Conservation (phyloP, 164 flowering plant genomes). For the Platanus orientalis region DNA sequence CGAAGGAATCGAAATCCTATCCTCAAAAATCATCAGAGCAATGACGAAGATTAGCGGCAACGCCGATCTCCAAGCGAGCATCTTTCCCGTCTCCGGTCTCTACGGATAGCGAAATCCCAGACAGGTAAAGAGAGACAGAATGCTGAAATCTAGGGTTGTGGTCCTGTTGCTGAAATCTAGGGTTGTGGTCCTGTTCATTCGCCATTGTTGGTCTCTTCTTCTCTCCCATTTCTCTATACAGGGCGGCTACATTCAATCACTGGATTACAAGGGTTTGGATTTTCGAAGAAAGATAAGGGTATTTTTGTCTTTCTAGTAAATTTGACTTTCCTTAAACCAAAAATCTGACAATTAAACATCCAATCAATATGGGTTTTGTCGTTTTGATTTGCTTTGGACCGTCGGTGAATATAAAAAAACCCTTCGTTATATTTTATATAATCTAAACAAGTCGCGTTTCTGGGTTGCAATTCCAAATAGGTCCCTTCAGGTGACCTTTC, state of each 20-base stretch:
- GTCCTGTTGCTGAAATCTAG: neutral
- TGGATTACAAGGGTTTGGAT: constrained; percentile 6
- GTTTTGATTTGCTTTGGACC: too few species aligned
- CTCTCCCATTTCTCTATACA: neutral
- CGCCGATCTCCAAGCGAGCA: constrained; percentile 19
- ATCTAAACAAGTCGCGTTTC: too few species aligned
- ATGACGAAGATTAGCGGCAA: constrained; percentile 19
- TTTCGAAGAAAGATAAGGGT: constrained; percentile 4
- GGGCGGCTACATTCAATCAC: neutral
- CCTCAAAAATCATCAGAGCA: constrained; percentile 35
- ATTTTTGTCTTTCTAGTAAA: constrained; percentile 10
- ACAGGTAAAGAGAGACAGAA: too few species aligned
- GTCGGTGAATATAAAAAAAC: too few species aligned
- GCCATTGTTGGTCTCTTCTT: constrained; percentile 5
- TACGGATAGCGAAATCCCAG: constrained; percentile 8
- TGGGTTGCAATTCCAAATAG: too few species aligned
- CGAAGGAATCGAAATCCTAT: constrained; percentile 41
- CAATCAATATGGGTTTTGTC: too few species aligned
- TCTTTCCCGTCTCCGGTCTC: neutral
- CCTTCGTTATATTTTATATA: too few species aligned
- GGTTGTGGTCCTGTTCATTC: constrained; percentile 1
- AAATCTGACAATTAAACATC: too few species aligned
- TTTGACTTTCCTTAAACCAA: too few species aligned
- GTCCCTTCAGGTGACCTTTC: too few species aligned
- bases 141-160: neutral